Percentiles rank a stretch among this genome's conserved stretches.
phyloP scores from a whole-genome alignment of 257 asterid genomes.

The Paraleonurus japonicus region DNA sequence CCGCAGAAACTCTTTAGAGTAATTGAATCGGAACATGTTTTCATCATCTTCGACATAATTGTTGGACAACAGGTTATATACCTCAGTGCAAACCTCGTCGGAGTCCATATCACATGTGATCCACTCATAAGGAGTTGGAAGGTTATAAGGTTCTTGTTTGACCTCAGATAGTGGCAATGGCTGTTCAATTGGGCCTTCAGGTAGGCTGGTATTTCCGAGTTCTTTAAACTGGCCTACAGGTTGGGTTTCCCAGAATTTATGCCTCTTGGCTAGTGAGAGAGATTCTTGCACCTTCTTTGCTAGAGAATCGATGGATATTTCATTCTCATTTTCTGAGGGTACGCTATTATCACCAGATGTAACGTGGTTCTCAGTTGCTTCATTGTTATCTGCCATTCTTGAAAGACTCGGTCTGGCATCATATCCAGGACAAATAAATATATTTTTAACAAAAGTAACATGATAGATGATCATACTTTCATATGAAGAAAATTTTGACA shows the following conservation, averaged over 20 bases:
- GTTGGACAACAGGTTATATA: constrained; percentile 47
- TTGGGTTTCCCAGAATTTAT: constrained; percentile 89
- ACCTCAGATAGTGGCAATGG: constrained; percentile 71
- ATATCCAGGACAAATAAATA: constrained; percentile 10
- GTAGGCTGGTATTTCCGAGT: constrained; percentile 54
- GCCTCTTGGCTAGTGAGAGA: constrained; percentile 60
- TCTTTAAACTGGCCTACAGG: constrained; percentile 89
- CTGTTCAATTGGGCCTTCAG: constrained; percentile 79
- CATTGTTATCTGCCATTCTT: constrained; percentile 45
- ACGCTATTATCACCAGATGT: not conserved
- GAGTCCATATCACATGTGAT: constrained; percentile 73
- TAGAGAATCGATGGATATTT: constrained; percentile 46
- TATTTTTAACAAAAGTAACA: not conserved
- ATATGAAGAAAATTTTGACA: not conserved
- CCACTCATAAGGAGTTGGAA: constrained; percentile 78
- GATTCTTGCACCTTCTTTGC: constrained; percentile 65
- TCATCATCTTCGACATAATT: constrained; percentile 46
- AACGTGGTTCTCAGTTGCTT: constrained; percentile 20
- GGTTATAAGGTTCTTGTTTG: constrained; percentile 81
- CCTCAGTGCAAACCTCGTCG: constrained; percentile 68
- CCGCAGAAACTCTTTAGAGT: constrained; percentile 72
- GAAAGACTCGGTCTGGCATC: constrained; percentile 21
- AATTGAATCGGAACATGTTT: constrained; percentile 76
- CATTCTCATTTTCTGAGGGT: constrained; percentile 43
- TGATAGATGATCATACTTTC: not conserved